Evolutionary conservation across 306 rosid genomes (phyloP).

Genomic region (Parietaria judaica): DNA sequence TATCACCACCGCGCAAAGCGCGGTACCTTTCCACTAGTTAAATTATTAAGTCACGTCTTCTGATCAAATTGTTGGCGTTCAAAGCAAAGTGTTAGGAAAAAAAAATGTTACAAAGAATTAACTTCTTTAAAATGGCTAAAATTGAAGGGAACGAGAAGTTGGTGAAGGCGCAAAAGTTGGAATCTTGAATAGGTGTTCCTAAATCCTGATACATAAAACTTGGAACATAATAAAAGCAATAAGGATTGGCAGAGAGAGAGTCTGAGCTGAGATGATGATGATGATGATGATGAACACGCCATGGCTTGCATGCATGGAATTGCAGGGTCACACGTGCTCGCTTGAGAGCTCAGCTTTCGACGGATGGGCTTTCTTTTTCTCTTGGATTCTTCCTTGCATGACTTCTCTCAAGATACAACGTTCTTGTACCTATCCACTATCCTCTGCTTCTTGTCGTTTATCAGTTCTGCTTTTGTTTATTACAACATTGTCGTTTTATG

Average conservation of each 20-base stretch:
- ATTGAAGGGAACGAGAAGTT: no score
- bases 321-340: slow-evolving; percentile 37
- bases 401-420: neutral
- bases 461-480: neutral
- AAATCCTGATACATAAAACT: no score
- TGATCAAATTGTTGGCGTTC: no score
- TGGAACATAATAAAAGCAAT: no score
- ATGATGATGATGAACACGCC: slow-evolving; percentile 7
- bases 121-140: no score
- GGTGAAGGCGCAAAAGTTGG: no score
- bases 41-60: no score
- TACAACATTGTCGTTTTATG: neutral
- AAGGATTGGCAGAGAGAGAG: neutral
- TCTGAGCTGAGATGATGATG: no score
- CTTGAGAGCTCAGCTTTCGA: slow-evolving; percentile 23
- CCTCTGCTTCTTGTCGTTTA: neutral
- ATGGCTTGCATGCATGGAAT: slow-evolving; percentile 19
- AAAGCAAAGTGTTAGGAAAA: no score
- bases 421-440: slow-evolving; percentile 4
- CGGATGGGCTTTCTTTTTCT: slow-evolving; percentile 29
- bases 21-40: no score
- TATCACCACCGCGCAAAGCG: no score
- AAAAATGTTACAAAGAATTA: neutral
- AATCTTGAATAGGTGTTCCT: no score
- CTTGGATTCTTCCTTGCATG: slow-evolving; percentile 38